Conservation (phyloP, 192 early-diverging fungal species). For the Chytriomyces sp. region DNA sequence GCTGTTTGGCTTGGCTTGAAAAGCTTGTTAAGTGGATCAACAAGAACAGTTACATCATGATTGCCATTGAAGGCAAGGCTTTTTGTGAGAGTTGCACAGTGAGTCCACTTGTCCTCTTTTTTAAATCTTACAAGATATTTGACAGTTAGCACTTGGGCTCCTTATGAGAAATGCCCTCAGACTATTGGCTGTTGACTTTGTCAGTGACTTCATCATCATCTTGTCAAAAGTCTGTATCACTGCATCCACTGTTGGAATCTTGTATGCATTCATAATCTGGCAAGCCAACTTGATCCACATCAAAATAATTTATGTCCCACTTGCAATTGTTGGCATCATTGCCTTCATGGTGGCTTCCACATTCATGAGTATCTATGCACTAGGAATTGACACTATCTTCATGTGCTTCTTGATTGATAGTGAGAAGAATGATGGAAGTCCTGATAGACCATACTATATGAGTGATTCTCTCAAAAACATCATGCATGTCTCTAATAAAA, state of each 20-base stretch:
- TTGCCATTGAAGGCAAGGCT: constrained; percentile 53
- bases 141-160: constrained; percentile 39
- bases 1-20: constrained; percentile 46
- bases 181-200: constrained; percentile 41
- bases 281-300: constrained; percentile 16
- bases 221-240: constrained; percentile 55
- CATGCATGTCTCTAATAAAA: constrained; percentile 31
- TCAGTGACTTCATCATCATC: constrained; percentile 51
- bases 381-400: constrained; percentile 61
- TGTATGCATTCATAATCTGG: constrained; percentile 36
- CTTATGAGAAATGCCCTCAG: constrained; percentile 46
- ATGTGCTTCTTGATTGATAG: constrained; percentile 55
- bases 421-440: constrained; percentile 57
- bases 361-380: constrained; percentile 52
- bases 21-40: constrained; percentile 56
- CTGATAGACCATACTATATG: constrained; percentile 57
- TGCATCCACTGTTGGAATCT: constrained; percentile 30
- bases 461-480: constrained; percentile 31
- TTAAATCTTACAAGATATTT: too few relatives aligned
- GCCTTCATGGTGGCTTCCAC: constrained; percentile 45
- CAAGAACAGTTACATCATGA: constrained; percentile 61
- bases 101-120: not conserved
- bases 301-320: constrained; percentile 23
- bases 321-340: constrained; percentile 40
- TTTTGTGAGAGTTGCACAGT: constrained; percentile 52